A percentile compares a stretch with the other conserved stretches of the same genome.
phyloP scores from a whole-genome alignment of 78 protist species.

The Planoprotostelium fungivorum region DNA sequence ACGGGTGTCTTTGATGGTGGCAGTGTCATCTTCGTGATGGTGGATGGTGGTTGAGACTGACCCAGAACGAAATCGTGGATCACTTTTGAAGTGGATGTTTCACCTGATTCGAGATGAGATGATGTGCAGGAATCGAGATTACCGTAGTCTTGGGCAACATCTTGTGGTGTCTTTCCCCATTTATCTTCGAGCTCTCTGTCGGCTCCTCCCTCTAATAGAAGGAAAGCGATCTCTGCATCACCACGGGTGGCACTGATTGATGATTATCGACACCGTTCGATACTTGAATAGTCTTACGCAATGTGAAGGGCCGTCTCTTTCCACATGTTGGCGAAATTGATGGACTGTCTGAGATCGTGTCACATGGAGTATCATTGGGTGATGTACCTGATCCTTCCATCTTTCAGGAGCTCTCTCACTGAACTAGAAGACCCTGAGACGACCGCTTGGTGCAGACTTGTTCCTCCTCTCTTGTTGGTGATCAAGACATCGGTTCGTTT shows the following conservation, averaged over 20 bases:
- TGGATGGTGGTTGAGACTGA: not conserved
- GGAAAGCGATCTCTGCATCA: not conserved
- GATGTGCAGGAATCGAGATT: not conserved
- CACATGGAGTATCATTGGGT: too few species aligned
- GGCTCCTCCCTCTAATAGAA: not conserved
- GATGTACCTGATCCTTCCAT: not conserved
- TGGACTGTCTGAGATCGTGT: too few species aligned
- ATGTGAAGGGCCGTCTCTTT: not conserved
- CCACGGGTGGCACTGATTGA: not conserved
- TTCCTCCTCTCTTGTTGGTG: conserved; percentile 4
- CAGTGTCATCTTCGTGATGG: too few species aligned
- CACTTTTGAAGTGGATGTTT: not conserved
- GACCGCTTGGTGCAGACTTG: conserved; percentile 1
- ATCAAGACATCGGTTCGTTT: not conserved
- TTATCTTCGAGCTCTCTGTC: conserved; percentile 1
- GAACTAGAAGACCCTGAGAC: not conserved
- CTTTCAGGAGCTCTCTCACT: not conserved
- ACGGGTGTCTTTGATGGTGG: not conserved
- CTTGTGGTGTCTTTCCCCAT: not conserved
- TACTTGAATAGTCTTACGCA: too few species aligned
- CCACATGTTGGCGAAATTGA: not conserved
- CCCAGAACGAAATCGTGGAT: not conserved
- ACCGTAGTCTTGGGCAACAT: conserved; percentile 4
- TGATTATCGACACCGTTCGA: too few species aligned
- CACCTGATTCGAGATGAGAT: not conserved